Evolutionary conservation across 2,329 filamentous ascomycete genomes (phyloP).

Genomic region (Aaosphaeria pasadenensis): DNA sequence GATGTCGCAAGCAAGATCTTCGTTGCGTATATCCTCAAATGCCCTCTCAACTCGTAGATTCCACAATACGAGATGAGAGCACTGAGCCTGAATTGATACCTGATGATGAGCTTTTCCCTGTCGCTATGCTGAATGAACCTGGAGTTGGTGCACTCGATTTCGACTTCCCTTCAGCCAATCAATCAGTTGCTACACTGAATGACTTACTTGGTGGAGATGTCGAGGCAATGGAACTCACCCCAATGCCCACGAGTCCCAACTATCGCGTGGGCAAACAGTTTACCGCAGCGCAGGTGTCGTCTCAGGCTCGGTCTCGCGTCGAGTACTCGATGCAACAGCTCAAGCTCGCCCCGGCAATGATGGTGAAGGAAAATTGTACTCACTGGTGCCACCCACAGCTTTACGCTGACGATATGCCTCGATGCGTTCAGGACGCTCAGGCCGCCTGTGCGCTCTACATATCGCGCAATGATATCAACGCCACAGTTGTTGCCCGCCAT

Average conservation of each 20-base stretch:
- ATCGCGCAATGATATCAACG: constrained; percentile 49
- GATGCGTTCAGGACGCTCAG: constrained; percentile 46
- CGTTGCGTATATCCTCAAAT: constrained; percentile 36
- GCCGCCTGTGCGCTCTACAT: constrained; percentile 52
- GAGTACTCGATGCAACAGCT: constrained; percentile 24
- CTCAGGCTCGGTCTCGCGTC: constrained; percentile 19
- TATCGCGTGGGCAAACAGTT: constrained; percentile 5
- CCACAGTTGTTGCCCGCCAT: constrained; percentile 47
- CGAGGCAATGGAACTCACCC: not conserved
- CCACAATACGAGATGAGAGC: constrained; percentile 20
- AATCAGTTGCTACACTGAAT: constrained; percentile 51
- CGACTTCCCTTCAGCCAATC: constrained; percentile 33
- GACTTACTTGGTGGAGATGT: constrained; percentile 4
- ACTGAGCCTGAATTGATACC: not conserved
- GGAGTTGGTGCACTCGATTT: constrained; percentile 14
- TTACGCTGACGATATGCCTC: constrained; percentile 52
- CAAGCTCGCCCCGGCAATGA: constrained; percentile 28
- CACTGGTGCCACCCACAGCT: constrained; percentile 55
- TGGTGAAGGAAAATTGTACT: constrained; percentile 50
- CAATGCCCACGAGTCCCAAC: not conserved
- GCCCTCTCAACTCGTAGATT: not conserved
- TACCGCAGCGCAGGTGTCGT: constrained; percentile 12
- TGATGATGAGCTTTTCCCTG: constrained; percentile 17
- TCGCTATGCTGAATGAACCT: not conserved
- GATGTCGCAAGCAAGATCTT: constrained; percentile 50